phyloP scores from a whole-genome alignment of 192 early-diverging fungal species.

The Chytriomyces confervae region DNA sequence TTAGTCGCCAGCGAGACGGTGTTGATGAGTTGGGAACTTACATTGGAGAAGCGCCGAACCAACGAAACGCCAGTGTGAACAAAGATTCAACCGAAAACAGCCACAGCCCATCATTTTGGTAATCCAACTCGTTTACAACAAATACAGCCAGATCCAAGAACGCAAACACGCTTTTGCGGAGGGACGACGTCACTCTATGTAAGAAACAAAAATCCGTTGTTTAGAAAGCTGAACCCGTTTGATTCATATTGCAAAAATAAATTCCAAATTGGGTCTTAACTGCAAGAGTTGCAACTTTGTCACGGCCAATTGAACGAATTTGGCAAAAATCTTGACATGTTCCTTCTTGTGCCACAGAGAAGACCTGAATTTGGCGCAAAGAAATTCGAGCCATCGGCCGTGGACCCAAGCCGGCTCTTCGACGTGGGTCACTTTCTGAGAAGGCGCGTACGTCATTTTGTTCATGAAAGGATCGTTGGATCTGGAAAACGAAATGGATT shows the following conservation, averaged over 20 bases:
- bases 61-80: conserved; percentile 77
- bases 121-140: conserved; percentile 70
- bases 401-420: conserved; percentile 73
- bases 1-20: background rate
- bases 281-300: conserved; percentile 45
- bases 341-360: conserved; percentile 75
- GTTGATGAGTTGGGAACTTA: conserved; percentile 26
- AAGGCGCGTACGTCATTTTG: conserved; percentile 92
- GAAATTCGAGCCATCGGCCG: conserved; percentile 83
- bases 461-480: conserved; percentile 80
- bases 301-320: conserved; percentile 82
- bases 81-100: conserved; percentile 67
- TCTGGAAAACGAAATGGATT: conserved; percentile 46
- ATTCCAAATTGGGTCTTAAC: conserved; percentile 28
- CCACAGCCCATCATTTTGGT: conserved; percentile 69
- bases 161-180: conserved; percentile 77
- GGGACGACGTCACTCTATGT: conserved; percentile 4
- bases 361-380: conserved; percentile 82
- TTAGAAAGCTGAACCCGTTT: background rate
- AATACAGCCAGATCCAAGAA: conserved; percentile 77
- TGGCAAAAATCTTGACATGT: conserved; percentile 75
- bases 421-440: conserved; percentile 78
- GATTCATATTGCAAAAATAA: background rate
- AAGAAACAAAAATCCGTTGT: background rate
- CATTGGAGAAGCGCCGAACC: conserved; percentile 79